A percentile compares a stretch with the other conserved stretches of the same genome.
These are phyloP conservation scores for Penicillium sp. DNA, from an alignment of 2,329 filamentous ascomycete genomes.

Conservation along the genomic window DNA sequence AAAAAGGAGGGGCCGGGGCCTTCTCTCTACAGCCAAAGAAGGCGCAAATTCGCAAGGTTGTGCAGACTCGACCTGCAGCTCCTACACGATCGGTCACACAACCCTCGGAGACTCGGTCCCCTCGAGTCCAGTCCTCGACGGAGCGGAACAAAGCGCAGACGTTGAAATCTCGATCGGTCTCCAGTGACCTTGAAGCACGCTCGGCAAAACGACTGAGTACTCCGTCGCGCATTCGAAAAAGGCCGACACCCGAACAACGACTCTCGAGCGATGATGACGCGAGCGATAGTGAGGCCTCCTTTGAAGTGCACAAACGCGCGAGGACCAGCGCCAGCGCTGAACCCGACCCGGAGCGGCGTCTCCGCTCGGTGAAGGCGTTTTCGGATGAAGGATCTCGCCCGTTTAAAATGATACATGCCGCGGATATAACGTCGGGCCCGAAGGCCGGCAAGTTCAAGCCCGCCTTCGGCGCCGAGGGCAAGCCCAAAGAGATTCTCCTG, in stretches of 20 bases:
- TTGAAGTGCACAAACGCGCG: constrained; percentile 44
- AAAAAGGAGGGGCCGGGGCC: constrained; percentile 42
- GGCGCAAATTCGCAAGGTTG: constrained; percentile 43
- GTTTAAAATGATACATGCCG: constrained; percentile 49
- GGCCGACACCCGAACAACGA: constrained; percentile 38
- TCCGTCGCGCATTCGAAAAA: constrained; percentile 34
- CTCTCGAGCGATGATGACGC: constrained; percentile 43
- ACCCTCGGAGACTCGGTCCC: constrained; percentile 20
- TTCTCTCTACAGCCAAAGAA: constrained; percentile 43
- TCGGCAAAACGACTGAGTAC: constrained; percentile 33
- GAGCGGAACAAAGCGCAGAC: constrained; percentile 24
- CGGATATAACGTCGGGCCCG: constrained; percentile 46
- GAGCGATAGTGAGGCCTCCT: constrained; percentile 42
- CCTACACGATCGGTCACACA: constrained; percentile 30
- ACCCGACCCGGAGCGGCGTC: constrained; percentile 43
- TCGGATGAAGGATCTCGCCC: constrained; percentile 37
- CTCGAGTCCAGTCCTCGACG: constrained; percentile 16
- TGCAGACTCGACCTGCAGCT: constrained; percentile 34
- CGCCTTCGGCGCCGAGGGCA: constrained; percentile 47
- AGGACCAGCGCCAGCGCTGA: constrained; percentile 42
- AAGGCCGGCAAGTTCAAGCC: constrained; percentile 51
- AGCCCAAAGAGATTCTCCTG: constrained; percentile 58
- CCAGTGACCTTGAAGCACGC: constrained; percentile 27
- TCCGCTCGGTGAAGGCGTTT: constrained; percentile 48
- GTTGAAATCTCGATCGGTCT: constrained; percentile 29